Evolutionary conservation across 2,329 filamentous ascomycete species (phyloP).

Genomic region (Colletotrichum lindemuthianum): DNA sequence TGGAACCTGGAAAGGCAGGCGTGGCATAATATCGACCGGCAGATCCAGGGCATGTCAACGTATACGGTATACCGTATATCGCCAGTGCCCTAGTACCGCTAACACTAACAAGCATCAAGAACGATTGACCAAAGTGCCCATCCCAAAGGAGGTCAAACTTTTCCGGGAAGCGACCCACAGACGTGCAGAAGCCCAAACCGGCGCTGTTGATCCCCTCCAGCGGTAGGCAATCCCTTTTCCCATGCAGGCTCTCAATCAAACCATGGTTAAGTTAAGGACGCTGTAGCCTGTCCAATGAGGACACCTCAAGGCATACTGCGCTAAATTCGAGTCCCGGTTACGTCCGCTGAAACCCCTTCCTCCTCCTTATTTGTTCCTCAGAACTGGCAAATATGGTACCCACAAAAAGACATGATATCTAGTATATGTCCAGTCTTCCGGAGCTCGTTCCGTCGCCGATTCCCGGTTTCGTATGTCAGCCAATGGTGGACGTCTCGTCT

Average conservation of each 20-base stretch:
- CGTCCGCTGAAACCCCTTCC: conserved; percentile 5
- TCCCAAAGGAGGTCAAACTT: conserved; percentile 4
- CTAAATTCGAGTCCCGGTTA: conserved; percentile 23
- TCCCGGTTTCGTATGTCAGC: conserved; percentile 20
- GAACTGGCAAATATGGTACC: background rate
- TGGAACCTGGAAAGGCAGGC: no score
- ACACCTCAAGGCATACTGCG: background rate
- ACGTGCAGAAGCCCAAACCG: background rate
- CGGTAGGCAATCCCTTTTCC: conserved; percentile 21
- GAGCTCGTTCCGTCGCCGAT: conserved; percentile 14
- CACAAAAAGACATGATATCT: background rate
- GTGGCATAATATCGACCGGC: no score
- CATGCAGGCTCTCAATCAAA: conserved; percentile 8
- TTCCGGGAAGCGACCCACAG: conserved; percentile 5
- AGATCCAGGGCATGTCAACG: no score
- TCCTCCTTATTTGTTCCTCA: background rate
- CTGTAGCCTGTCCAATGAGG: conserved; percentile 1
- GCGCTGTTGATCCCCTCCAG: conserved; percentile 19
- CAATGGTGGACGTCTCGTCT: conserved; percentile 10
- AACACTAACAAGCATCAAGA: no score
- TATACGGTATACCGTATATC: no score
- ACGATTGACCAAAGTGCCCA: background rate
- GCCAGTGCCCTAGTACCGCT: no score
- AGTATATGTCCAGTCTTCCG: background rate
- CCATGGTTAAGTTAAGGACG: conserved; percentile 2